Percentiles rank a stretch among this genome's conserved stretches.
Evolutionary conservation across 768 basidiomycete species (phyloP).

Genomic region (Tricholoma furcatifolium): DNA sequence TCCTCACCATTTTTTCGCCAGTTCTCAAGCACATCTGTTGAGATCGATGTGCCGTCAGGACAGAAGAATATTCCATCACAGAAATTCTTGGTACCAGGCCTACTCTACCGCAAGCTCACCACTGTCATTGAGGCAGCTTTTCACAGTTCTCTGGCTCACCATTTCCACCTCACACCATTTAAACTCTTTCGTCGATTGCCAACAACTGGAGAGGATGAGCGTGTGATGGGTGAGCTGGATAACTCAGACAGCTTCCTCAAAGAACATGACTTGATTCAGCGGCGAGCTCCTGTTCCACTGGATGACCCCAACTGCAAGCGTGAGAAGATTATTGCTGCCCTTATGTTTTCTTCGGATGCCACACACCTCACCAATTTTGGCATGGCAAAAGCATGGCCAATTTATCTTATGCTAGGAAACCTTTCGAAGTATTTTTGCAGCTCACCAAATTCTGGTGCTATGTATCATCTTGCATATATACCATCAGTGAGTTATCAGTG

Average conservation of each 20-base stretch:
- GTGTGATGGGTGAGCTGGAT: conserved; percentile 28
- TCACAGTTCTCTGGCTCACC: conserved; percentile 2
- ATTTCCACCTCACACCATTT: conserved; percentile 26
- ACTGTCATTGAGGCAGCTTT: conserved; percentile 25
- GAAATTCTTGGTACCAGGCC: conserved; percentile 20
- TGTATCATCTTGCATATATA: conserved; percentile 43
- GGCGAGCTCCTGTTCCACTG: conserved; percentile 15
- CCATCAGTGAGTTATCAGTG: conserved; percentile 28
- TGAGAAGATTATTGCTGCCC: conserved; percentile 23
- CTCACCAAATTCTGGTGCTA: conserved; percentile 26
- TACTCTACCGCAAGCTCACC: conserved; percentile 18
- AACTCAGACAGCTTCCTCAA: conserved; percentile 28
- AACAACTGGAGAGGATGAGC: conserved; percentile 11
- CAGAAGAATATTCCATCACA: conserved; percentile 10
- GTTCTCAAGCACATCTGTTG: conserved; percentile 5
- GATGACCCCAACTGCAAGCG: conserved; percentile 24
- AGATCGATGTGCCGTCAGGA: conserved; percentile 22
- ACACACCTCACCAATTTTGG: conserved; percentile 31
- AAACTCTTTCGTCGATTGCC: conserved; percentile 14
- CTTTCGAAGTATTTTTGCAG: conserved; percentile 37
- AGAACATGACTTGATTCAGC: conserved; percentile 28
- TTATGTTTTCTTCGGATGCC: conserved; percentile 26
- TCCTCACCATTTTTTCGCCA: conserved; percentile 4
- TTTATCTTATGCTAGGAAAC: conserved; percentile 39
- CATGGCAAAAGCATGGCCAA: conserved; percentile 33